Conservation (phyloP, 2,329 filamentous ascomycete genomes). For the Fusarium fracticaudum region DNA sequence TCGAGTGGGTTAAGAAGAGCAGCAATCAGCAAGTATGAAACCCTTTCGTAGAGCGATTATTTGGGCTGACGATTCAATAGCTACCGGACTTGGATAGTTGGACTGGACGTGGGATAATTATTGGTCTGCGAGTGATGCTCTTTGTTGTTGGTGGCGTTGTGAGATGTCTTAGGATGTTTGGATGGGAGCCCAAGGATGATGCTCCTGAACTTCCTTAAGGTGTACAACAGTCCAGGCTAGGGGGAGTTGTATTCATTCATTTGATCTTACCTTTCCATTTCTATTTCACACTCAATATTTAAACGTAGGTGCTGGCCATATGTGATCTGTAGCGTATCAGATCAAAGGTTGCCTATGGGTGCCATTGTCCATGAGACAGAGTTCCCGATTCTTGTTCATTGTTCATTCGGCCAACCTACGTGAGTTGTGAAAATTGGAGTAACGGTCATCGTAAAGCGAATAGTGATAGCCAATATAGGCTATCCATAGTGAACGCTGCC, state of each 20-base stretch:
- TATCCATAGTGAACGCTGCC: no score
- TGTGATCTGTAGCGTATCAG: no score
- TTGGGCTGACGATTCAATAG: neutral
- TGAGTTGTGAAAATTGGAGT: no score
- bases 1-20: neutral
- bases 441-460: no score
- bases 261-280: no score
- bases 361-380: no score
- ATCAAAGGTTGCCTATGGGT: no score
- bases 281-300: rapidly evolving
- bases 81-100: neutral
- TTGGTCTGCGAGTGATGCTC: neutral
- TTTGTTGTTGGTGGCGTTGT: rapidly evolving
- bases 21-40: neutral
- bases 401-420: no score
- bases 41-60: rapidly evolving
- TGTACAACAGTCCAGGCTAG: rapidly evolving
- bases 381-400: no score
- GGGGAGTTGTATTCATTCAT: no score
- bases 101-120: neutral
- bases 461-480: no score
- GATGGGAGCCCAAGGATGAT: neutral
- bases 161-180: rapidly evolving
- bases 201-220: neutral
- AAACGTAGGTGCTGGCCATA: rapidly evolving